A percentile compares a stretch with the other conserved stretches of the same genome.
Conservation (phyloP, 345 rosid species). For the Draba incana region DNA sequence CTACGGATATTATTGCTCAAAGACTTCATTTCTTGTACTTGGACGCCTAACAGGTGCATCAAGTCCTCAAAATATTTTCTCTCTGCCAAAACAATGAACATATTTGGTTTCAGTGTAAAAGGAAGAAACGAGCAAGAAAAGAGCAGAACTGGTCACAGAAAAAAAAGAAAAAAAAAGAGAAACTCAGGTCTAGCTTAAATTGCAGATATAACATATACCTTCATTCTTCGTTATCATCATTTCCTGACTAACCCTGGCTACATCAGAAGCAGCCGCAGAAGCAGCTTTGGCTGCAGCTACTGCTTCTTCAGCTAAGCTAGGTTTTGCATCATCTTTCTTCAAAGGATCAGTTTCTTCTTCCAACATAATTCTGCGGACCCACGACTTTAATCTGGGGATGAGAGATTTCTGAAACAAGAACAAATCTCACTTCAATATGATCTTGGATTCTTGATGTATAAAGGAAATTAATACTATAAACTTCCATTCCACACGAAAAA, state of each 20-base stretch:
- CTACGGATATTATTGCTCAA: conserved; percentile 64
- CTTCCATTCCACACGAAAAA: conserved; percentile 10
- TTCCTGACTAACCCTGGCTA: conserved; percentile 88
- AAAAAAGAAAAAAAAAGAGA: neutral
- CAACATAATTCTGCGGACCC: conserved; percentile 77
- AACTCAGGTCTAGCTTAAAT: neutral
- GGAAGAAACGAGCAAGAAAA: conserved; percentile 12
- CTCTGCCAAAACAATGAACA: conserved; percentile 53
- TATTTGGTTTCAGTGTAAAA: conserved; percentile 15
- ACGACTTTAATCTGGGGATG: conserved; percentile 78
- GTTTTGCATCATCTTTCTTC: conserved; percentile 54
- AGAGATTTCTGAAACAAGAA: conserved; percentile 65
- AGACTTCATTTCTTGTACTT: conserved; percentile 86
- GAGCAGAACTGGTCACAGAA: conserved; percentile 4
- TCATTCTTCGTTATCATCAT: conserved; percentile 66
- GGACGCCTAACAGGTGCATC: conserved; percentile 62
- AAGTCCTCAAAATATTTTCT: conserved; percentile 65
- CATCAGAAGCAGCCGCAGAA: conserved; percentile 87
- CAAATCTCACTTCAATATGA: conserved; percentile 23
- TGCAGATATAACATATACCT: conserved; percentile 49
- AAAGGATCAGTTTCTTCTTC: conserved; percentile 72
- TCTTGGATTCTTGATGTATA: conserved; percentile 7
- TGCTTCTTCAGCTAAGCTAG: conserved; percentile 87
- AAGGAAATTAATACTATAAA: conserved; percentile 2
- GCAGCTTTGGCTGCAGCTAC: conserved; percentile 95